A percentile compares a stretch with the other conserved stretches of the same genome.
Conservation (phyloP, 192 early-diverging fungal genomes). For the Paraglomus brasilianum region DNA sequence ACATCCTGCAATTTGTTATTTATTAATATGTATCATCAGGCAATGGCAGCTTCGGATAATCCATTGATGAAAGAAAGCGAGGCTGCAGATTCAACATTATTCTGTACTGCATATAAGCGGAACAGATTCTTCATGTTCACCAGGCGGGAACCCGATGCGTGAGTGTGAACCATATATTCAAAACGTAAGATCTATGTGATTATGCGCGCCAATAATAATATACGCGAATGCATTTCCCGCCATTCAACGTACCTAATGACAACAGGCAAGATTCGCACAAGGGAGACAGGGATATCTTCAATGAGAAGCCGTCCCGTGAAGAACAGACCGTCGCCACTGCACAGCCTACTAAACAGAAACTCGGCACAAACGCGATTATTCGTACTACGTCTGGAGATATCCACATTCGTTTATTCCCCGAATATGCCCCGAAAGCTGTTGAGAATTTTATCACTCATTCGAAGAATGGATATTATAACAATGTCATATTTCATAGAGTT, state of each 20-base stretch:
- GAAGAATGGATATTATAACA: slow-evolving; percentile 87
- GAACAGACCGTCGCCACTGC: slow-evolving; percentile 87
- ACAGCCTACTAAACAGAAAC: slow-evolving; percentile 56
- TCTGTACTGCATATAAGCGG: slow-evolving; percentile 84
- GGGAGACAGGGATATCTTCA: slow-evolving; percentile 89
- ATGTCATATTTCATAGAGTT: slow-evolving; percentile 93
- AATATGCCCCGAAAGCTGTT: slow-evolving; percentile 89
- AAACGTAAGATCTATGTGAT: not conserved
- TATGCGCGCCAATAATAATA: not conserved
- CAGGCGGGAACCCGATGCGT: slow-evolving; percentile 78
- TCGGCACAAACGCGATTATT: slow-evolving; percentile 73
- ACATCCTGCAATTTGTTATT: slow-evolving; percentile 7
- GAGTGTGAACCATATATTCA: slow-evolving; percentile 34
- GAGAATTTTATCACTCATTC: slow-evolving; percentile 92
- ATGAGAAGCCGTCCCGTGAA: slow-evolving; percentile 94
- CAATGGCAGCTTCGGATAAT: slow-evolving; percentile 87
- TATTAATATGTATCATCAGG: slow-evolving; percentile 38
- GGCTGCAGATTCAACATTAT: slow-evolving; percentile 78
- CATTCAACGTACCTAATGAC: slow-evolving; percentile 28
- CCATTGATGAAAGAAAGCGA: slow-evolving; percentile 66
- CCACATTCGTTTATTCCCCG: slow-evolving; percentile 82
- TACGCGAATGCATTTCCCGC: not conserved
- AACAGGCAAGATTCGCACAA: slow-evolving; percentile 47
- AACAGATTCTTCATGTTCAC: slow-evolving; percentile 97
- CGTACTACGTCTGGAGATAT: slow-evolving; percentile 94